These are phyloP conservation scores for Candida gorgasii DNA, from an alignment of 805 yeast genomes.

Conservation along the genomic window DNA sequence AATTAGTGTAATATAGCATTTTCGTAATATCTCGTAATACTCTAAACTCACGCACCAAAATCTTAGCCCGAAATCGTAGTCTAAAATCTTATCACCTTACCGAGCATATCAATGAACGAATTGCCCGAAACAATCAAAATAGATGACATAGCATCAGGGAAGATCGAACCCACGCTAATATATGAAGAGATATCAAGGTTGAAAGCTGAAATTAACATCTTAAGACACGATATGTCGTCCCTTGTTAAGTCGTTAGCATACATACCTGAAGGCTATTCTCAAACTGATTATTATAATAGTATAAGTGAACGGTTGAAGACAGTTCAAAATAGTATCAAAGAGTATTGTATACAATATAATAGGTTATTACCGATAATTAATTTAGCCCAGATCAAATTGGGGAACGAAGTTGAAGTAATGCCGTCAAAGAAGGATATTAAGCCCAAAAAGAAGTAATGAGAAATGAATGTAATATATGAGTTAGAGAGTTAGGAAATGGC, in stretches of 20 bases:
- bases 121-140: conserved; percentile 39
- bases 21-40: neutral
- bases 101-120: conserved; percentile 6
- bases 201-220: conserved; percentile 42
- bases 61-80: neutral
- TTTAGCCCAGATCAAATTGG: conserved; percentile 50
- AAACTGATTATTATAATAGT: conserved; percentile 37
- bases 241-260: conserved; percentile 40
- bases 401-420: conserved; percentile 50
- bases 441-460: neutral
- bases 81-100: no score
- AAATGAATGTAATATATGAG: no score
- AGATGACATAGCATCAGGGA: conserved; percentile 46
- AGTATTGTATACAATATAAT: conserved; percentile 46
- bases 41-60: neutral
- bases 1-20: neutral
- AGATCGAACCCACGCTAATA: conserved; percentile 40
- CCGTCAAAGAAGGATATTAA: conserved; percentile 12
- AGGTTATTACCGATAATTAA: conserved; percentile 51
- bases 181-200: conserved; percentile 44
- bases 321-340: conserved; percentile 41
- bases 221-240: conserved; percentile 42
- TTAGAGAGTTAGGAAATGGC: no score
- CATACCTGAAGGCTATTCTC: conserved; percentile 31
- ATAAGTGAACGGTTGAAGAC: conserved; percentile 37